A percentile compares a stretch with the other conserved stretches of the same genome.
Evolutionary conservation across 305 asterid species (phyloP).

Genomic region (Stenogyne calaminthoides): DNA sequence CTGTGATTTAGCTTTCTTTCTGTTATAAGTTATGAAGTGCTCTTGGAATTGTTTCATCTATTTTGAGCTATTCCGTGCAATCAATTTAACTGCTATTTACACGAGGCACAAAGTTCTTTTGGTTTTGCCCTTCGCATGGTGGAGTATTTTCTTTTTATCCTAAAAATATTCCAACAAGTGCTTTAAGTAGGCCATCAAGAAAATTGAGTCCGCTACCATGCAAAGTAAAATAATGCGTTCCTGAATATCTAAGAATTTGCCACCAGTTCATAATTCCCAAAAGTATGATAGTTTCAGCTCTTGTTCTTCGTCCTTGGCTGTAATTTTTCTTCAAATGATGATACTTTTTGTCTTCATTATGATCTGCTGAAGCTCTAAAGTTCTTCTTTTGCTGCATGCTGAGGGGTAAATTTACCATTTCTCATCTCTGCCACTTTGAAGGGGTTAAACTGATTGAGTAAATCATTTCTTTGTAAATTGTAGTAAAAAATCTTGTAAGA

Average conservation of each 20-base stretch:
- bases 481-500: neutral
- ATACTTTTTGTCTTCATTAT: conserved; percentile 10
- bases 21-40: neutral
- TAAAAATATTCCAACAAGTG: neutral
- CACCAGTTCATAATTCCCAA: neutral
- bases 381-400: neutral
- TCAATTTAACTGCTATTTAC: conserved; percentile 6
- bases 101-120: conserved; percentile 10
- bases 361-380: neutral
- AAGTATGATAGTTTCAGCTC: conserved; percentile 12
- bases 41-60: conserved; percentile 18
- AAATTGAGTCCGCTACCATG: neutral
- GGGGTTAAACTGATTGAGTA: neutral
- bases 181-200: neutral
- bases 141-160: neutral
- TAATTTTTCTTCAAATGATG: conserved; percentile 5
- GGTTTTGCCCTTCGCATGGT: conserved; percentile 1
- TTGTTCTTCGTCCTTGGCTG: neutral
- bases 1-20: conserved; percentile 7
- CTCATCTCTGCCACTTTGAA: neutral
- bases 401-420: neutral
- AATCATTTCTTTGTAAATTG: neutral
- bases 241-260: conserved; percentile 11
- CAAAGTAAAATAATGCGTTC: conserved; percentile 7
- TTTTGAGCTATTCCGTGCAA: conserved; percentile 13